Evolutionary conservation across 805 yeast genomes (phyloP), one percentile per base, ranked within the genome.

Genomic region (Pichia eremophila): DNA sequence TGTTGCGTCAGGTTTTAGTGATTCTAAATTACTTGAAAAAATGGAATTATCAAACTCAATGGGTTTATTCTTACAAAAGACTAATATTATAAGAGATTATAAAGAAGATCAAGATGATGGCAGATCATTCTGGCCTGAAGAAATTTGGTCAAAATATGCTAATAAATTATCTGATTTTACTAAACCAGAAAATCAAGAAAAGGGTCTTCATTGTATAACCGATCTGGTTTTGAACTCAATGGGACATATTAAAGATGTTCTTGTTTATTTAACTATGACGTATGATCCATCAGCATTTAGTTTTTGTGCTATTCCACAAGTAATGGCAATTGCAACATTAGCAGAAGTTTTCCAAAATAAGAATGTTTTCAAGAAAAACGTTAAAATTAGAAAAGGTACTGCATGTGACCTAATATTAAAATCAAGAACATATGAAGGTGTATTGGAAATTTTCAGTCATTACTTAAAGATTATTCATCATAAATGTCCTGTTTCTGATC

Each of bases 231-330:
- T 83, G 51, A 82, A 89, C 62, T 82, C 95, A 1, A 71, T 93
- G 61, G 71, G 69, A 29, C 97, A 91, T 60, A 89, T 78, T 38
- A 77, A 76, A 46, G 93, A 87, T 59, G 84, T 81, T 31, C 73
- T 93, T 57, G 75, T 75, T 45, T 93, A 85, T 63, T 72, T 93
- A 48, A 76, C 91, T 17, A 71, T 81, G 51, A 77, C 93, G 44
- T 75, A 76, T 50, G 99, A 93, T 62, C 85, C 83, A 51, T 79
- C 95, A 1, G 69, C 83, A 44, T 93, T 88, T 72, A 84, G 81
- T 57, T 93, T 93, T 71, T 90, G 97, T 70, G 87, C 97, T 11
- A 93, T 93, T 61, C 99, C 99, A 18, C 99, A 93, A 69, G 97
- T 91, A 18, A 93, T 93, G 99, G 96, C 98, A 36, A 85, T 93